Evolutionary conservation across 129 eudicot species (phyloP), one percentile per base, ranked within the genome.

Genomic region (Sambucus nigra): DNA sequence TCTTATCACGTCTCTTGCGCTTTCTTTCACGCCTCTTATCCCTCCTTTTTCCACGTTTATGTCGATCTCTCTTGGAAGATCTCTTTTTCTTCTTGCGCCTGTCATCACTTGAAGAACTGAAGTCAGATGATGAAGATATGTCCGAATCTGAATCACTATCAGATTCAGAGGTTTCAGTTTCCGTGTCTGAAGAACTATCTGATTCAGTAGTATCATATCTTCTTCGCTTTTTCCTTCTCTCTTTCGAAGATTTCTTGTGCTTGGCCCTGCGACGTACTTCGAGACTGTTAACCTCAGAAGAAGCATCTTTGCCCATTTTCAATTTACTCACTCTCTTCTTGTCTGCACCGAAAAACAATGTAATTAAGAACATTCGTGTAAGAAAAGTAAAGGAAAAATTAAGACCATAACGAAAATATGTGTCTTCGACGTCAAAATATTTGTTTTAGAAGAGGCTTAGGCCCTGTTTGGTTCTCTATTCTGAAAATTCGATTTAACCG

Each of bases 31-130:
- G 99, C 55, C 70, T 68, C 28, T 53, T 73, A 27, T 92, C 99
- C 67, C 54, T 78, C 65, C 66, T 73, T 66, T 80, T 92, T 9
- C 77, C 69, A 20, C 83, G 96, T 59, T 64, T 86, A 69, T 75
- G 69, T 27, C 77, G 84, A 29, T 75, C 87, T 69, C 76, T 83
- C 65, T 76, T 92, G 12, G 88, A 73, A n/a, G 74, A 72, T 77
- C 95, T 79, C 69, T 92, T 92, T 67, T 87, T 74, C 78, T 73
- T 92, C 77, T 60, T 82, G 16, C 76, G 87, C 61, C 80, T 82
- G 33, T 77, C 94, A 72, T 86, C 94, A 57, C 99, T 82, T 67
- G 99, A 92, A 17, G 99, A 92, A 59, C 99, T 92, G 9, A 65
- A 29, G 20, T 75, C 94, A 55, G 94, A 76, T 63, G 87, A 79